A percentile compares a stretch with the other conserved stretches of the same genome.
Evolutionary conservation across 805 yeast species (phyloP).

Genomic region (Priceomyces melissophilus): DNA sequence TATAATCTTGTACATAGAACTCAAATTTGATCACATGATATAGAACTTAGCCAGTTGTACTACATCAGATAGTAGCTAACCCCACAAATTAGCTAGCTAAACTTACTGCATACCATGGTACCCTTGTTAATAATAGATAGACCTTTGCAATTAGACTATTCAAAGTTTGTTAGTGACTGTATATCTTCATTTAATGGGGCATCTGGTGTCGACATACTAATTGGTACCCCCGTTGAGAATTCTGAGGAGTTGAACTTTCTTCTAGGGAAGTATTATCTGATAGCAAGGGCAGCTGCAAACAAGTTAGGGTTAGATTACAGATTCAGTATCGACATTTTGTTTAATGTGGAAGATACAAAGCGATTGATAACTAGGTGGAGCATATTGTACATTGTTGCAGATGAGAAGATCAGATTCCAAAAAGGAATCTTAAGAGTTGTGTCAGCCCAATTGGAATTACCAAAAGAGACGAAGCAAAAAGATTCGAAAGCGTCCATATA

Average conservation of each 20-base stretch:
- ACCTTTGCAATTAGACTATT: slow-evolving; percentile 13
- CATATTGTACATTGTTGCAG: background rate
- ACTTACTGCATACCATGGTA: no score
- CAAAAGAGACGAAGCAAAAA: background rate
- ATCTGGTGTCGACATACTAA: slow-evolving; percentile 21
- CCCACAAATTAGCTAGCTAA: slow-evolving; percentile 5
- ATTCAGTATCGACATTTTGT: slow-evolving; percentile 28
- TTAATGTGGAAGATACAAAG: slow-evolving; percentile 13
- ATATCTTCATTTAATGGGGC: slow-evolving; percentile 2
- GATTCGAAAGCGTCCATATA: background rate
- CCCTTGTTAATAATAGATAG: slow-evolving; percentile 9
- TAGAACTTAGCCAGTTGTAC: background rate
- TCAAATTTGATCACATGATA: background rate
- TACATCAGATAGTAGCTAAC: background rate
- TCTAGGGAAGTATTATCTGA: slow-evolving; percentile 28
- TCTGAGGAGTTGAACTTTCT: slow-evolving; percentile 22
- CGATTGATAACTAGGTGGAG: background rate
- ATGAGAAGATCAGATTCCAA: background rate
- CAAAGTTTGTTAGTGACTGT: slow-evolving; percentile 6
- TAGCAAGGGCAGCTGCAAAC: slow-evolving; percentile 19
- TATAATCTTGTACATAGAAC: no score
- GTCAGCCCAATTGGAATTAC: background rate
- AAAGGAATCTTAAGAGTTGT: background rate
- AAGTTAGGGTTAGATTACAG: slow-evolving; percentile 18
- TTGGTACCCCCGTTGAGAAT: slow-evolving; percentile 16